These are phyloP conservation scores for Warburgia ugandensis DNA, from an alignment of 164 flowering plant species.

Conservation along the genomic window DNA sequence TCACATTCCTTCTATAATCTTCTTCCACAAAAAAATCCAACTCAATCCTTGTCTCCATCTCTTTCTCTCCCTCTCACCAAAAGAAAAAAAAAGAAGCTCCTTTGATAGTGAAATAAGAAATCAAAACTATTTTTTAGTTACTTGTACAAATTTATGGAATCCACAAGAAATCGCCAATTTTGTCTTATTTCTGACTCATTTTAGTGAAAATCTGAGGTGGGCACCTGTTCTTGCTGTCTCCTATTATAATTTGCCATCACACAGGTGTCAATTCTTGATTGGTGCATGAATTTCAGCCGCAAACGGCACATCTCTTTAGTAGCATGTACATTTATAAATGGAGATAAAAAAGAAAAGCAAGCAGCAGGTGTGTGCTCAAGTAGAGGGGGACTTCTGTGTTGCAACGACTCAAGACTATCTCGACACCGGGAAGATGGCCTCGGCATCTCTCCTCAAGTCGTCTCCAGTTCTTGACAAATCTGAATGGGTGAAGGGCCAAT, in stretches of 20 bases:
- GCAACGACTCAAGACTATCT: neutral
- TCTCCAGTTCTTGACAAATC: slow-evolving; percentile 63
- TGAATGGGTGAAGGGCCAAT: slow-evolving; percentile 73
- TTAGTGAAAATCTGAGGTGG: too few relatives aligned
- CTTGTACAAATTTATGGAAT: too few relatives aligned
- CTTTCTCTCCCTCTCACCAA: neutral
- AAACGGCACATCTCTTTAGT: slow-evolving; percentile 25
- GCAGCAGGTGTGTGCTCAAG: slow-evolving; percentile 9
- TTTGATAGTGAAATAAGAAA: too few relatives aligned
- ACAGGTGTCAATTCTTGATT: slow-evolving; percentile 23
- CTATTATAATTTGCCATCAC: too few relatives aligned
- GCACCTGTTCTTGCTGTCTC: too few relatives aligned
- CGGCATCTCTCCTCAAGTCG: slow-evolving; percentile 65
- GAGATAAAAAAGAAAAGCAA: neutral
- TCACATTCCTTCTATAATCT: too few relatives aligned
- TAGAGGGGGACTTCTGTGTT: neutral
- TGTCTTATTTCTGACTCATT: too few relatives aligned
- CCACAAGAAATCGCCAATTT: too few relatives aligned
- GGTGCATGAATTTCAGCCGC: slow-evolving; percentile 36
- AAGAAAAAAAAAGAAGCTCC: too few relatives aligned
- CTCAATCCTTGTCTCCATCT: neutral
- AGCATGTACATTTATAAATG: slow-evolving; percentile 23
- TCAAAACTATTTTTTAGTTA: too few relatives aligned
- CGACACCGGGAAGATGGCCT: slow-evolving; percentile 34
- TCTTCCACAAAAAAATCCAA: neutral